phyloP scores from a whole-genome alignment of 1,284 basidiomycete genomes.

The Peniophora sp. region DNA sequence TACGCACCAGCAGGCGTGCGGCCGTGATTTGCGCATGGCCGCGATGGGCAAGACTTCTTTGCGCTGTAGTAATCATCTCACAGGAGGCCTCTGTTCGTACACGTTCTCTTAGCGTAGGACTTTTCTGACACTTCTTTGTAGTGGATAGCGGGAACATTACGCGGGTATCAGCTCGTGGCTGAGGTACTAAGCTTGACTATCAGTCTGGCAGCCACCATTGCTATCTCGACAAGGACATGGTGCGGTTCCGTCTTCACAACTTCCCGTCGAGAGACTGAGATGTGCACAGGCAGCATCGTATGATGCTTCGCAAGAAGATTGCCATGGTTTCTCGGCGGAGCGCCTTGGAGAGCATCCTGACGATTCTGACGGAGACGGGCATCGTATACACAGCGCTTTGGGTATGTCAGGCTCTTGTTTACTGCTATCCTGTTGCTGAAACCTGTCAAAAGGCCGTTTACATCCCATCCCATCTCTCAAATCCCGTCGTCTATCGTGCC shows the following conservation, averaged over 20 bases:
- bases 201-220: not conserved
- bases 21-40: no score
- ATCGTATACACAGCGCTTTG: not conserved
- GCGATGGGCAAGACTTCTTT: no score
- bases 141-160: no score
- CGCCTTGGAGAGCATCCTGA: not conserved
- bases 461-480: no score
- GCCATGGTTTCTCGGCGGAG: not conserved
- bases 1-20: no score
- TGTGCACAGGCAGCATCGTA: not conserved
- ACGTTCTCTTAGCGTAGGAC: no score
- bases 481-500: no score
- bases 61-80: no score
- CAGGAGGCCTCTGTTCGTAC: no score
- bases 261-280: not conserved
- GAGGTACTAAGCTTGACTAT: not conserved
- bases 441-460: no score
- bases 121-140: no score
- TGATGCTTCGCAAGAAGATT: not conserved
- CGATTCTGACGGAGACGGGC: not conserved
- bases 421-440: no score
- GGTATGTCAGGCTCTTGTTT: not conserved
- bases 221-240: not conserved
- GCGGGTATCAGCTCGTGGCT: not conserved
- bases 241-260: not conserved